phyloP scores from a whole-genome alignment of 2,329 filamentous ascomycete species.

The Paramyrothecium sp. region DNA sequence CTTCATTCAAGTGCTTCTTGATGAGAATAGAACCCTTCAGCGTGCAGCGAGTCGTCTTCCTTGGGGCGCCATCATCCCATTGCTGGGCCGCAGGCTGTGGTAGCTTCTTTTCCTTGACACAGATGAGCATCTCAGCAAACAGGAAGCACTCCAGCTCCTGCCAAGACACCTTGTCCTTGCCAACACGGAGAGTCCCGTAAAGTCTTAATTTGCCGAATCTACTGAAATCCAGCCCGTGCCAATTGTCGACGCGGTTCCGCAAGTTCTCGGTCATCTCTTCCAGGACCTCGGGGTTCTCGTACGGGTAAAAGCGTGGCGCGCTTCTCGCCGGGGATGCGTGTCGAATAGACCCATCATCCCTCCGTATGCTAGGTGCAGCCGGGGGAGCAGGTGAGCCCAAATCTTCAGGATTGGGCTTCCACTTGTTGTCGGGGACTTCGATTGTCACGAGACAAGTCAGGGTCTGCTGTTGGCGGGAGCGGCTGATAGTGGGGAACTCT shows the following conservation, averaged over 20 bases:
- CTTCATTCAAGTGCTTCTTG: constrained; percentile 93
- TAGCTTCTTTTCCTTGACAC: constrained; percentile 93
- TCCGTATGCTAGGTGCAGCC: constrained; percentile 37
- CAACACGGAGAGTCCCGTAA: constrained; percentile 86
- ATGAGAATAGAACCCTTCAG: constrained; percentile 97
- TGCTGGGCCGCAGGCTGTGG: constrained; percentile 49
- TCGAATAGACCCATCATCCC: constrained; percentile 53
- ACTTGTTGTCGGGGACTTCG: constrained; percentile 90
- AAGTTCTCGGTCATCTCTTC: constrained; percentile 86
- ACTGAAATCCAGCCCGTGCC: constrained; percentile 93
- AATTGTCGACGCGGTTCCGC: constrained; percentile 89
- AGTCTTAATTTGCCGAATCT: constrained; percentile 90
- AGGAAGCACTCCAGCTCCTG: constrained; percentile 97
- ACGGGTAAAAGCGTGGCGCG: constrained; percentile 63
- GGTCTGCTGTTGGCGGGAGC: constrained; percentile 91
- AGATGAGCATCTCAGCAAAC: constrained; percentile 98
- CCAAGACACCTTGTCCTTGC: constrained; percentile 95
- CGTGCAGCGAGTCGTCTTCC: constrained; percentile 74
- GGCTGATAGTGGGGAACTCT: constrained; percentile 91
- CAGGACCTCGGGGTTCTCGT: constrained; percentile 73
- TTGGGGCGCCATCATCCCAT: constrained; percentile 62
- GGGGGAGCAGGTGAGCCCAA: constrained; percentile 53
- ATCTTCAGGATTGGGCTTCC: constrained; percentile 83
- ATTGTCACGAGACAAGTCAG: constrained; percentile 92
- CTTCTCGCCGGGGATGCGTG: constrained; percentile 59